Evolutionary conservation across 2,329 filamentous ascomycete genomes (phyloP), one percentile per base, ranked within the genome.

Genomic region (Fusarium tricinctum): DNA sequence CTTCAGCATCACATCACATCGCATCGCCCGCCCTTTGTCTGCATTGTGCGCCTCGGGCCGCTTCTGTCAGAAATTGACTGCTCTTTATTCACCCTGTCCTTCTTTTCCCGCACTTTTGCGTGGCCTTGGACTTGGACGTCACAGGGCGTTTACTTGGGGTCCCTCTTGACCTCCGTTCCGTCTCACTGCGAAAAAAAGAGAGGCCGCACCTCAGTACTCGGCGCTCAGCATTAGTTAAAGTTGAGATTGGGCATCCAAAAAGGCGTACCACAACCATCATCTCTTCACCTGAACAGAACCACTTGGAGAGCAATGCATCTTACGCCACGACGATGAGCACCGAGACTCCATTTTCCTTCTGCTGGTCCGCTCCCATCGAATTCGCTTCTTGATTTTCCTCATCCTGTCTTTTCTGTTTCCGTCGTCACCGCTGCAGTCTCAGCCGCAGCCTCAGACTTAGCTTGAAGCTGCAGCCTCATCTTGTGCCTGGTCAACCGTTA

Each of bases 311-410:
- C 73, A 74, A 81, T 79, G 77, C 77, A 71, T 76, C 73, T 76
- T 72, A 75, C 74, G 76, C 78, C 74, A 82, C 82, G 78, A 87
- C 85, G 78, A 87, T 87, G 85, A 86, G 82, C 82, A 83, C 80
- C 82, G 79, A 81, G 79, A 81, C 80, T 79, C 78, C 77, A 74
- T 79, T 80, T 78, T 82, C 81, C 78, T 81, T 79, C 78, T 81
- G 74, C 76, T 74, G 81, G 84, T 81, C 80, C 81, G 83, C 81
- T 78, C 81, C 83, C 81, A 84, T 85, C 80, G 81, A 82, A 81
- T 84, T 83, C 80, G 78, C 81, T 83, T 83, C 80, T 81, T 87
- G 82, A 87, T 82, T 82, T 80, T 69, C 50, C 58, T 59, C 48
- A 64, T 68, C 70, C 70, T 70, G 63, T 76, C 69, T 70, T 75